Conservation (phyloP, 1,284 basidiomycete genomes). For the Moniliella sp. region DNA sequence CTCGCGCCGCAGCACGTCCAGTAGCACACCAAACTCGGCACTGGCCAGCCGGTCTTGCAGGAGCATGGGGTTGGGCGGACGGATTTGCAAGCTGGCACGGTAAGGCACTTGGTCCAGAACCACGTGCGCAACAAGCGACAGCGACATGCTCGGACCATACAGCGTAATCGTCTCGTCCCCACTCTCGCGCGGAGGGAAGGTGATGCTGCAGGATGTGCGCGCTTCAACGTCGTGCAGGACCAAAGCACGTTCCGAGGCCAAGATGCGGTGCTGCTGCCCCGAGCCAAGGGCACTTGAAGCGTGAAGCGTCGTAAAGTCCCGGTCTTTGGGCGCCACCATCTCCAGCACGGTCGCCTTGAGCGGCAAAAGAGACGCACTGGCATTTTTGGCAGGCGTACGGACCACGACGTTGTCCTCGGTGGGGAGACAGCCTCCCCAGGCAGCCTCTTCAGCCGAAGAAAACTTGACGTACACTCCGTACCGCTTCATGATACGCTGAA, state of each 20-base stretch:
- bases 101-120: conserved; percentile 82
- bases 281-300: conserved; percentile 73
- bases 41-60: conserved; percentile 52
- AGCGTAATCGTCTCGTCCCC: conserved; percentile 75
- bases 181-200: conserved; percentile 84
- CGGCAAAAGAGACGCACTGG: conserved; percentile 77
- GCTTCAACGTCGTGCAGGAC: conserved; percentile 90
- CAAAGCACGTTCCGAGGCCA: conserved; percentile 82
- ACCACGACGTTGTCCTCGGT: conserved; percentile 97
- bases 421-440: conserved; percentile 79
- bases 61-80: conserved; percentile 56
- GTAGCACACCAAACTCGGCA: conserved; percentile 58
- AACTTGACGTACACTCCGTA: conserved; percentile 96
- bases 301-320: conserved; percentile 88
- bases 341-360: conserved; percentile 93
- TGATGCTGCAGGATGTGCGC: conserved; percentile 79
- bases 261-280: conserved; percentile 73
- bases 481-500: conserved; percentile 98
- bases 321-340: conserved; percentile 88
- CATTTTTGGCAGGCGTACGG: conserved; percentile 89
- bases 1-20: conserved; percentile 75
- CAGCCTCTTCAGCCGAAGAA: conserved; percentile 86
- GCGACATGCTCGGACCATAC: conserved; percentile 86
- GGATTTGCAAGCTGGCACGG: conserved; percentile 84
- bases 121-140: conserved; percentile 89